phyloP scores from a whole-genome alignment of 2,329 filamentous ascomycete genomes.

The Xylaria sp. region DNA sequence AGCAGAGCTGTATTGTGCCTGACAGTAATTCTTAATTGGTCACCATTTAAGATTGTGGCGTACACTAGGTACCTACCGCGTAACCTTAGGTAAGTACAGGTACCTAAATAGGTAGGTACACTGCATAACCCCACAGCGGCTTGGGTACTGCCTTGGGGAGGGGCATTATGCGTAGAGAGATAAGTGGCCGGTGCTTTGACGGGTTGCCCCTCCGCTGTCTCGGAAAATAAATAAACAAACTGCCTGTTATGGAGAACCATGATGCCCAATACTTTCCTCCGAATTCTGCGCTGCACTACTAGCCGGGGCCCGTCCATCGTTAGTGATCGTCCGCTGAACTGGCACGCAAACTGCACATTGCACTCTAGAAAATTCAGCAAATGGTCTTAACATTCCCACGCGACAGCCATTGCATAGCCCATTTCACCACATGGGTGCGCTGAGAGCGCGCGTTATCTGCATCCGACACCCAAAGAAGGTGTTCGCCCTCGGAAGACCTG shows the following conservation, averaged over 20 bases:
- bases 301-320: slow-evolving; percentile 34
- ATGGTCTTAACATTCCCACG: slow-evolving; percentile 36
- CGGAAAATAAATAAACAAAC: slow-evolving; percentile 53
- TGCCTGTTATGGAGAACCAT: slow-evolving; percentile 46
- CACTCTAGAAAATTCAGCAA: slow-evolving; percentile 23
- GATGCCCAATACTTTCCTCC: slow-evolving; percentile 35
- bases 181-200: slow-evolving; percentile 26
- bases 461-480: slow-evolving; percentile 20
- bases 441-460: slow-evolving; percentile 39
- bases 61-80: background rate
- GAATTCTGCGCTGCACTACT: slow-evolving; percentile 14
- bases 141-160: background rate
- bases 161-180: slow-evolving; percentile 39
- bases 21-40: background rate
- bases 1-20: background rate
- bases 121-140: background rate
- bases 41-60: background rate
- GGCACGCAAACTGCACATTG: slow-evolving; percentile 32
- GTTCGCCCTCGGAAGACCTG: slow-evolving; percentile 10
- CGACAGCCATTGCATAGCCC: slow-evolving; percentile 35
- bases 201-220: slow-evolving; percentile 40
- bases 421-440: slow-evolving; percentile 44
- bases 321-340: slow-evolving; percentile 38
- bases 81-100: too few relatives aligned
- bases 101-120: slow-evolving; percentile 1